Percentiles rank a stretch among this genome's conserved stretches.
Conservation (phyloP, 139 green algal genomes). For the Micractinium sp. region DNA sequence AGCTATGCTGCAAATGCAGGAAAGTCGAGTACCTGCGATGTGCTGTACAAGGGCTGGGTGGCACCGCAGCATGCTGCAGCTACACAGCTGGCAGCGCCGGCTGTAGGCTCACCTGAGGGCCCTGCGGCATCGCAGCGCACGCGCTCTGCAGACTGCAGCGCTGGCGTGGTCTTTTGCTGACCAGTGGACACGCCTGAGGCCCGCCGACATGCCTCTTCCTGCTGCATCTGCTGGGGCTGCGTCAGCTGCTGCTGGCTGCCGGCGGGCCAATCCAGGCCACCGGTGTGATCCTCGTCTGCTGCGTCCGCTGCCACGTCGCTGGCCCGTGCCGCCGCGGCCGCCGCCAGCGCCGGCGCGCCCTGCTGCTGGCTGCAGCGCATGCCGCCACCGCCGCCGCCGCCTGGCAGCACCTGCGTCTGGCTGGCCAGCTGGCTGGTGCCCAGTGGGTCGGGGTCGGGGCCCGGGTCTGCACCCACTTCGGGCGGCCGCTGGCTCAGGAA, state of each 20-base stretch:
- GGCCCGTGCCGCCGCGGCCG: neutral
- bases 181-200: neutral
- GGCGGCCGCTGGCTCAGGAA: conserved; percentile 27
- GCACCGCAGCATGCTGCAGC: neutral
- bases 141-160: conserved; percentile 38
- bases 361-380: neutral
- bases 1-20: neutral
- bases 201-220: neutral
- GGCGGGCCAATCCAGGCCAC: neutral
- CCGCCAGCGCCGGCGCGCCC: neutral
- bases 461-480: neutral
- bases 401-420: conserved; percentile 4
- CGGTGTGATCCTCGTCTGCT: neutral
- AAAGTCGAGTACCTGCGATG: neutral
- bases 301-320: neutral
- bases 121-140: conserved; percentile 19
- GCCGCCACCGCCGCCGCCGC: neutral
- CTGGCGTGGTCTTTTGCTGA: conserved; percentile 30
- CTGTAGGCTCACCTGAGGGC: neutral
- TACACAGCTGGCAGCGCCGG: neutral
- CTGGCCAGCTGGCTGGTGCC: conserved; percentile 19
- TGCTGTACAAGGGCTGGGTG: neutral
- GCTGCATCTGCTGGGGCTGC: conserved; percentile 1
- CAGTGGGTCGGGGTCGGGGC: neutral
- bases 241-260: conserved; percentile 14